Evolutionary conservation across 2,329 filamentous ascomycete genomes (phyloP).

Genomic region (Aureobasidium melanogenum): DNA sequence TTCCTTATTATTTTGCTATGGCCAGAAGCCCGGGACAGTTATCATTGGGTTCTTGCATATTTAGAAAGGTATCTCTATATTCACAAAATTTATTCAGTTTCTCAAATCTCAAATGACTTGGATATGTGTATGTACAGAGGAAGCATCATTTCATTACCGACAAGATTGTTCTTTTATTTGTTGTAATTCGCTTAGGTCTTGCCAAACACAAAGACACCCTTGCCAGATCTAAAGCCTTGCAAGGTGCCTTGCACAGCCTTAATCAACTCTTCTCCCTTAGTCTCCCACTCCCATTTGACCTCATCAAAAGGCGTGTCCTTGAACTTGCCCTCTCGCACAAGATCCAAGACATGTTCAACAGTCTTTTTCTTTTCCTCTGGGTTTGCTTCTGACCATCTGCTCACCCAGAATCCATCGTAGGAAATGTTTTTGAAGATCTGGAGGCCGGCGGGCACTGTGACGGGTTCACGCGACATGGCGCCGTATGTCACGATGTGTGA

Average conservation of each 20-base stretch:
- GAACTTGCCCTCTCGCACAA: conserved; percentile 69
- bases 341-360: conserved; percentile 71
- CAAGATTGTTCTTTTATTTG: neutral
- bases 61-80: neutral
- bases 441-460: conserved; percentile 69
- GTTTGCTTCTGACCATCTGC: conserved; percentile 73
- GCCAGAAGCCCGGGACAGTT: neutral
- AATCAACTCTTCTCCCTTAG: conserved; percentile 58
- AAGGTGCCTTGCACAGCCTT: conserved; percentile 75
- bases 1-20: neutral
- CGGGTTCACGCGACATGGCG: conserved; percentile 84
- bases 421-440: conserved; percentile 89
- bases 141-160: neutral
- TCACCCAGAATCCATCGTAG: conserved; percentile 93
- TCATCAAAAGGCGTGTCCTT: conserved; percentile 74
- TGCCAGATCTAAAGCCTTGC: conserved; percentile 75
- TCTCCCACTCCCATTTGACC: conserved; percentile 76
- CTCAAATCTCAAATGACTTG: neutral
- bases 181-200: conserved; percentile 28
- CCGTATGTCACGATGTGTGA: conserved; percentile 87
- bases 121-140: neutral
- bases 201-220: conserved; percentile 80
- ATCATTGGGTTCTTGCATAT: neutral
- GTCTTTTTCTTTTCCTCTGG: conserved; percentile 66
- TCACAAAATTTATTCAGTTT: neutral